A percentile compares a stretch with the other conserved stretches of the same genome.
These are phyloP conservation scores for Backusella tarrabulga DNA, from an alignment of 192 early-diverging fungal species.

Conservation along the genomic window DNA sequence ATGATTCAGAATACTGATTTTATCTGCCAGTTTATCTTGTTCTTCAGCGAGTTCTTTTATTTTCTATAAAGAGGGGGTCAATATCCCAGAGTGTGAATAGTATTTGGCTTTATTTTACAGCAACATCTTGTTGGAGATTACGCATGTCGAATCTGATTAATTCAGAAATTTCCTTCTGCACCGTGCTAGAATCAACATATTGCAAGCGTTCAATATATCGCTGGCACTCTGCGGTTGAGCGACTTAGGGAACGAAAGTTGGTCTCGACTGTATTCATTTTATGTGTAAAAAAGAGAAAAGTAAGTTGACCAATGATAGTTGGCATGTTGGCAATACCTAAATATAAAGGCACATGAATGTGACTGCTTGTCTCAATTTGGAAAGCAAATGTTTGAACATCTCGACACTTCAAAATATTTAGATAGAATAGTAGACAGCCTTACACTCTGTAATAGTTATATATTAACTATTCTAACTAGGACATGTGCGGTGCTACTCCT, in stretches of 20 bases:
- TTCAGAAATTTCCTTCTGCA: constrained; percentile 15
- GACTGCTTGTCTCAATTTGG: not conserved
- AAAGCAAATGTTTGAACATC: not conserved
- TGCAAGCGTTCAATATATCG: constrained; percentile 6
- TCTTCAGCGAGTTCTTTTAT: constrained; percentile 49
- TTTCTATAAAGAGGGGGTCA: constrained; percentile 23
- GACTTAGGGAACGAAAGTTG: constrained; percentile 17
- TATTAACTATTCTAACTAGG: too few species aligned
- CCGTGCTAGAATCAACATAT: constrained; percentile 9
- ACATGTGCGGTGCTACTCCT: too few species aligned
- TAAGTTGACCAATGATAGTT: not conserved
- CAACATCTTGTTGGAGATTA: constrained; percentile 14
- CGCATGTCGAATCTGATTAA: constrained; percentile 15
- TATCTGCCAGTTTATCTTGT: constrained; percentile 47
- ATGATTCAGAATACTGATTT: constrained; percentile 36
- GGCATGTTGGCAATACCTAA: not conserved
- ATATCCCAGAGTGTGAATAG: not conserved
- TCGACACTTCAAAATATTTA: too few species aligned
- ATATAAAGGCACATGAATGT: not conserved
- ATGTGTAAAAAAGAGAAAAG: constrained; percentile 6
- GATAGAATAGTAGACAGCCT: too few species aligned
- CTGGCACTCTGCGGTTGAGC: constrained; percentile 26
- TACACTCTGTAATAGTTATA: too few species aligned
- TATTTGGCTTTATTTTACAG: constrained; percentile 1
- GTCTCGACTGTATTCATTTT: constrained; percentile 15